Base-by-base conservation (phyloP, 176 grass and related monocot species). In the Phyllostachys edulis region DNA sequence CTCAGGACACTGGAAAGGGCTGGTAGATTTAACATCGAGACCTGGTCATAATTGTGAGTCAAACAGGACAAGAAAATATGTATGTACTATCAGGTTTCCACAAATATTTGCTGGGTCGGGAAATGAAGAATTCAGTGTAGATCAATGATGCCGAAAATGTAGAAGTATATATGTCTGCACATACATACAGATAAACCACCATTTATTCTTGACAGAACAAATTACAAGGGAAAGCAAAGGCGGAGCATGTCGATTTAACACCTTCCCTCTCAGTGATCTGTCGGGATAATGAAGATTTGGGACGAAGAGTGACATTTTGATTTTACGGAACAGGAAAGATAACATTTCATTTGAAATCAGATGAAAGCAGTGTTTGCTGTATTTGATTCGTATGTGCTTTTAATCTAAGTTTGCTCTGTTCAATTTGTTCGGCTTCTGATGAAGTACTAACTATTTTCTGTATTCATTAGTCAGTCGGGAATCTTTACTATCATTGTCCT, bases 11-110 rank as follows among this genome's bases (percentile, higher is more conserved):
- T 94, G 1, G 93, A 96, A 84, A 96, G 86, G 66, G 86, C 81
- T 50, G 93, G 91, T 46, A 90, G 67, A 79, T 92, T 95, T 83
- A 87, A 94, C 76, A 91, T 90, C 2, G 93, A 99, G 75, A 89
- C 96, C 9, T 92, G 93, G 93, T 96, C 93, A 20, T 99, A 38
- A 71, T 39, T 82, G 40, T 67, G 78, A 20, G 60, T 59, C 60
- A 67, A 71, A 17, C 8, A 21, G 3, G 29, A 37, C n/a, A 57
- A 55, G 60, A 75, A 65, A 37, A 20, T 80, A 80, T 46, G 13
- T 27, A 75, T 41, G 21, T 45, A 59, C 18, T 34, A 36, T 37
- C 13, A 39, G 59, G 52, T 54, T 68, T 21, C 55, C 5, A 66
- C 15, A 26, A 27, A 20, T 85, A 38, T 69, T 75, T 34, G 11